Conservation (phyloP, 169 alveolate species). For the Babesia sp. region DNA sequence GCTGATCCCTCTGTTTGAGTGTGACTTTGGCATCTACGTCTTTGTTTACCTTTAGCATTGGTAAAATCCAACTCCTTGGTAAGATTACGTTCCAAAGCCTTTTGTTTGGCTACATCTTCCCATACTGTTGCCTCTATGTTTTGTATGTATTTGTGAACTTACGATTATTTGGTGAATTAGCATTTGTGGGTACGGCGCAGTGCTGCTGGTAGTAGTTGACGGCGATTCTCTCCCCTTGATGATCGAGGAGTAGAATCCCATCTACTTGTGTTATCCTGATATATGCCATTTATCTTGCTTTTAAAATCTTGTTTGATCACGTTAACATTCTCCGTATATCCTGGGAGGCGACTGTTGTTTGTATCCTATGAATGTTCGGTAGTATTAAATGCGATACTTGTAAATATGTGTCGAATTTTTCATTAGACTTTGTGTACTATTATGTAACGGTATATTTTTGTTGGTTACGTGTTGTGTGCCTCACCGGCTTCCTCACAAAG, state of each 20-base stretch:
- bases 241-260: conserved; percentile 69
- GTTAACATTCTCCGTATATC: not conserved
- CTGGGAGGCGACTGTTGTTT: not conserved
- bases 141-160: not conserved
- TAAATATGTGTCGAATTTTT: no score
- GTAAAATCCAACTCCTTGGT: conserved; percentile 34
- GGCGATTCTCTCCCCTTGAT: conserved; percentile 74
- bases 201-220: conserved; percentile 69
- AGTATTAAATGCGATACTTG: not conserved
- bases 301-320: no score
- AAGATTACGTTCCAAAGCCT: conserved; percentile 18
- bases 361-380: not conserved
- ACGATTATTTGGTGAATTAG: conserved; percentile 1
- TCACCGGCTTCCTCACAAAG: no score
- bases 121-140: conserved; percentile 10
- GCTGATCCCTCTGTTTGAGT: conserved; percentile 38
- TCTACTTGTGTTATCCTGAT: conserved; percentile 72
- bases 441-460: no score
- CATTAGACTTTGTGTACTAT: no score
- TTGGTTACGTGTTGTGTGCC: no score
- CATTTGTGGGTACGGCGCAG: not conserved
- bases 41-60: conserved; percentile 38
- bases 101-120: conserved; percentile 21
- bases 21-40: not conserved
- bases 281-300: conserved; percentile 65